These are phyloP conservation scores for Gnomoniopsis smithogilvyi DNA, from an alignment of 2,329 filamentous ascomycete species.

Conservation along the genomic window DNA sequence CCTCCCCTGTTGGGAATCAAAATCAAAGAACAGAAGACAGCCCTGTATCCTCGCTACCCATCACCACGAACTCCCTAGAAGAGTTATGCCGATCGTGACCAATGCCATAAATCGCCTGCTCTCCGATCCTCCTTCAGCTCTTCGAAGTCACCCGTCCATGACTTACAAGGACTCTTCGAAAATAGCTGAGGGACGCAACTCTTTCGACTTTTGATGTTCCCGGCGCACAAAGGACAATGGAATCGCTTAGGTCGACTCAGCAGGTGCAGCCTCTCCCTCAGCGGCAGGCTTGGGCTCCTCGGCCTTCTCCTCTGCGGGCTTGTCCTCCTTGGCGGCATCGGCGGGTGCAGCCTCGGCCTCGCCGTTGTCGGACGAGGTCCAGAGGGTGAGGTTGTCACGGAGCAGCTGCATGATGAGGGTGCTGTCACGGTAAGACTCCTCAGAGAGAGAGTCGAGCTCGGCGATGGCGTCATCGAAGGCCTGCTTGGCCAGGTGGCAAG, in stretches of 20 bases:
- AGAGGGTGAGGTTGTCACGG: conserved; percentile 96
- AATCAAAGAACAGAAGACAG: conserved; percentile 31
- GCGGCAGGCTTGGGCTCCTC: conserved; percentile 39
- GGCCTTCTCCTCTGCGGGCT: conserved; percentile 55
- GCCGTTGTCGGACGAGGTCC: conserved; percentile 88
- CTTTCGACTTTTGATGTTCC: conserved; percentile 11
- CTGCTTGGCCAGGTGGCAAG: conserved; percentile 98
- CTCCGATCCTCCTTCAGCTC: conserved; percentile 8
- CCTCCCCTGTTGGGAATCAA: conserved; percentile 24
- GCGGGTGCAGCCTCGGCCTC: conserved; percentile 68
- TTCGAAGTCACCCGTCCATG: conserved; percentile 17
- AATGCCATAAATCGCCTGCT: conserved; percentile 23
- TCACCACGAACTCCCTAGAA: conserved; percentile 33
- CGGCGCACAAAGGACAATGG: conserved; percentile 10
- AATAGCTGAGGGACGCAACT: conserved; percentile 12
- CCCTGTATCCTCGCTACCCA: conserved; percentile 37
- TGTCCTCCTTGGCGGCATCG: conserved; percentile 55
- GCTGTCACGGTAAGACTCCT: conserved; percentile 98
- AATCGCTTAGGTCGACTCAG: conserved; percentile 38
- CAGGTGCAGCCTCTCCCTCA: conserved; percentile 35
- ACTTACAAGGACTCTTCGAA: conserved; percentile 9
- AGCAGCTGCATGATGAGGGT: conserved; percentile 99
- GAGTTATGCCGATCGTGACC: conserved; percentile 30
- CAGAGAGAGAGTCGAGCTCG: conserved; percentile 94
- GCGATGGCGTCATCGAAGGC: conserved; percentile 98